A percentile compares a stretch with the other conserved stretches of the same genome.
Evolutionary conservation across 768 basidiomycete species (phyloP).

Genomic region (Pleurotus djamor): DNA sequence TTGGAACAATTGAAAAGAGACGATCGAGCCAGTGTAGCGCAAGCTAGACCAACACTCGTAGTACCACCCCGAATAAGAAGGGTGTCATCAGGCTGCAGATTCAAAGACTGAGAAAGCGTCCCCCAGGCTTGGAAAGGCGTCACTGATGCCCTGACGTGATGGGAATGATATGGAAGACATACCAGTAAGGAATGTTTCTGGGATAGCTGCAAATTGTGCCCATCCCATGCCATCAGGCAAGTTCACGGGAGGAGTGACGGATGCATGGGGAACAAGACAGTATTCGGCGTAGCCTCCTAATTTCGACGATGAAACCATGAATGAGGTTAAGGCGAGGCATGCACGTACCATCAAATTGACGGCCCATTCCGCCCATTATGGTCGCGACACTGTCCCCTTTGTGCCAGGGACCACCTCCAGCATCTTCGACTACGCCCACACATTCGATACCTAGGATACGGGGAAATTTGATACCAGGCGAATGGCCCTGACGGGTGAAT

Average conservation of each 20-base stretch:
- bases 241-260: conserved; percentile 17
- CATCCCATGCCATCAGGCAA: conserved; percentile 16
- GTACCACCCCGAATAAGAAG: conserved; percentile 20
- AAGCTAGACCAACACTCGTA: conserved; percentile 20
- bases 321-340: background rate
- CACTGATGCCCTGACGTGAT: background rate
- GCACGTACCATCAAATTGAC: conserved; percentile 17
- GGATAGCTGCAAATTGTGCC: conserved; percentile 19
- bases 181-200: conserved; percentile 23
- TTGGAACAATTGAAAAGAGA: conserved; percentile 15
- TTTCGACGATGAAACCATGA: background rate
- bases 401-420: conserved; percentile 20
- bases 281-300: conserved; percentile 22
- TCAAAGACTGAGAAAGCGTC: conserved; percentile 11
- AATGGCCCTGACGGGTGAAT: conserved; percentile 14
- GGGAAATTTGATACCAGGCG: conserved; percentile 18
- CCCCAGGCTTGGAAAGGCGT: conserved; percentile 14
- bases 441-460: conserved; percentile 19
- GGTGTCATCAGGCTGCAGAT: conserved; percentile 14
- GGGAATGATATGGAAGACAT: background rate
- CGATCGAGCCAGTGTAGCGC: conserved; percentile 17
- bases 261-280: conserved; percentile 18
- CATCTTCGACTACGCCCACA: conserved; percentile 22
- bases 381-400: conserved; percentile 19
- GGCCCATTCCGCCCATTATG: conserved; percentile 22